phyloP scores from a whole-genome alignment of 345 rosid species.

The Populus euphratica region DNA sequence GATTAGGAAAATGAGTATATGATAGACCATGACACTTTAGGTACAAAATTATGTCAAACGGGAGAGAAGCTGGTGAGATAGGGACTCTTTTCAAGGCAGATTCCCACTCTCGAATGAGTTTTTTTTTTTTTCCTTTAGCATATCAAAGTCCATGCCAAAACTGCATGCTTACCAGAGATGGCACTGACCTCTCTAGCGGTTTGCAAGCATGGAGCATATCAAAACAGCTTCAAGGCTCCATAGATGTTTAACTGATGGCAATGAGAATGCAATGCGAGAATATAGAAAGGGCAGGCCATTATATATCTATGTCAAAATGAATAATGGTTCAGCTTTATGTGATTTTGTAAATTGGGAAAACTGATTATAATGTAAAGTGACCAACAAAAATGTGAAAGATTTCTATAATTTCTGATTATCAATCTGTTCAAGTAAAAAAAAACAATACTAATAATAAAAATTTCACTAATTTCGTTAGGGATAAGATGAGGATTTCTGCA shows the following conservation, averaged over 20 bases:
- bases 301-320: background rate
- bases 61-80: too few species aligned
- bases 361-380: background rate
- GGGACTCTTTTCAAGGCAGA: too few species aligned
- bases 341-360: background rate
- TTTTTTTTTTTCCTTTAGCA: too few species aligned
- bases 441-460: background rate
- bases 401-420: background rate
- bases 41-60: too few species aligned
- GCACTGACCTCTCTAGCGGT: background rate
- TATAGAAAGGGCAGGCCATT: background rate
- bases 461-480: background rate
- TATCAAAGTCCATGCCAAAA: too few species aligned
- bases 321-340: background rate
- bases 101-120: too few species aligned
- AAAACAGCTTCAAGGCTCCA: background rate
- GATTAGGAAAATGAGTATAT: too few species aligned
- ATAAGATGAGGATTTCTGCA: background rate
- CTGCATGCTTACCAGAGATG: background rate
- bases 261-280: background rate
- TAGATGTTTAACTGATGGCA: background rate
- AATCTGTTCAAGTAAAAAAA: background rate
- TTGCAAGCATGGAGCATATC: background rate
- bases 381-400: background rate
- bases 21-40: too few species aligned